These are phyloP conservation scores for Pyrus betulifolia DNA, from an alignment of 306 rosid genomes.

Conservation along the genomic window DNA sequence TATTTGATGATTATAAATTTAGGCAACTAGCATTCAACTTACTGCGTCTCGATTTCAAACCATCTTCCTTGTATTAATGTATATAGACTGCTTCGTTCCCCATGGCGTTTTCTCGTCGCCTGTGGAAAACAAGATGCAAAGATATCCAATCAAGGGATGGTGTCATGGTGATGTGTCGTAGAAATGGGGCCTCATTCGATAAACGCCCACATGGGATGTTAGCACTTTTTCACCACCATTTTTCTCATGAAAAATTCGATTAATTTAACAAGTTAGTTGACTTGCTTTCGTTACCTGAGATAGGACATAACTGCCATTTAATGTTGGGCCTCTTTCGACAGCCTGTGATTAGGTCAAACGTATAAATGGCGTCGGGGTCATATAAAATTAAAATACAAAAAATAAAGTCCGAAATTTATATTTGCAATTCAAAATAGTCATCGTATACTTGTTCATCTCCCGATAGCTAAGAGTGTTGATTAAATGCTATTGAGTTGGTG, in stretches of 20 bases:
- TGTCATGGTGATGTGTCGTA: conserved; percentile 20
- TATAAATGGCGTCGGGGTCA: conserved; percentile 24
- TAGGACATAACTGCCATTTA: conserved; percentile 36
- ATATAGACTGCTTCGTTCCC: neutral
- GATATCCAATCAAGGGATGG: conserved; percentile 24
- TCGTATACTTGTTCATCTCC: too few species aligned
- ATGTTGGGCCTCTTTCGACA: conserved; percentile 37
- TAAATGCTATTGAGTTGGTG: too few species aligned
- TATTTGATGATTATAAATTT: too few species aligned
- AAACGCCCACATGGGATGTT: conserved; percentile 50
- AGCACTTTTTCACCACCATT: conserved; percentile 35
- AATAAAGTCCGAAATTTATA: neutral
- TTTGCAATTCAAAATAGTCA: neutral
- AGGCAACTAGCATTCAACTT: too few species aligned
- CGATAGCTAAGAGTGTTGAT: too few species aligned
- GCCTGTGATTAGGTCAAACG: conserved; percentile 55
- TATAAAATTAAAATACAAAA: too few species aligned
- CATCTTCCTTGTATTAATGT: too few species aligned
- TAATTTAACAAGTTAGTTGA: conserved; percentile 39
- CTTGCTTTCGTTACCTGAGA: conserved; percentile 35
- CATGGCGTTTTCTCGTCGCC: conserved; percentile 20
- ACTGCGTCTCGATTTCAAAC: too few species aligned
- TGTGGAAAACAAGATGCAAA: conserved; percentile 21
- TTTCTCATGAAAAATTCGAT: conserved; percentile 17
- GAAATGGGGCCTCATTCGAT: conserved; percentile 36